Evolutionary conservation across 2,329 filamentous ascomycete species (phyloP).

Genomic region (Fusarium multiceps): DNA sequence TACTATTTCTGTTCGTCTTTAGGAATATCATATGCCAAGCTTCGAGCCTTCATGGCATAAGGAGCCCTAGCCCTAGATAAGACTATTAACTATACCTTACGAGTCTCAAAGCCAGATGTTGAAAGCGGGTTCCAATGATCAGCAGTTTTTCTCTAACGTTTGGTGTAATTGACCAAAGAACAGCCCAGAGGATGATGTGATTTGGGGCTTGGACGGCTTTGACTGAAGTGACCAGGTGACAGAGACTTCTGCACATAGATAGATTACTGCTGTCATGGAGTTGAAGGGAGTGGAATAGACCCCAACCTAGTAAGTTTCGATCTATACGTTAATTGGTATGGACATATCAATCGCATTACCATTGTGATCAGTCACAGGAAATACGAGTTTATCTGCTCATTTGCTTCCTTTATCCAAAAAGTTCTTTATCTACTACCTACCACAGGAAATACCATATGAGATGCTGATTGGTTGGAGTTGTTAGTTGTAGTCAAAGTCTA

Average conservation of each 20-base stretch:
- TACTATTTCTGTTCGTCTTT: neutral
- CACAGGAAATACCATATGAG: neutral
- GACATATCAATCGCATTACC: neutral
- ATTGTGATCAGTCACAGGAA: neutral
- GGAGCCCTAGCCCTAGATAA: conserved; percentile 12
- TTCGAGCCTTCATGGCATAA: neutral
- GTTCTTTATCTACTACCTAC: neutral
- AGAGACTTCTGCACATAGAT: neutral
- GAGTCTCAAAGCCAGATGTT: neutral
- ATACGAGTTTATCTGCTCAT: neutral
- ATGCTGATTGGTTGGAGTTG: neutral
- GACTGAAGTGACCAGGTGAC: neutral
- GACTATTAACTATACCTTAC: neutral
- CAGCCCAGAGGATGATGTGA: neutral
- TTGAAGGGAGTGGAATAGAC: neutral
- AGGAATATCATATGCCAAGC: neutral
- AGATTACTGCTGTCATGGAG: neutral
- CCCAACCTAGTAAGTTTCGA: neutral
- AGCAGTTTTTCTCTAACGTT: neutral
- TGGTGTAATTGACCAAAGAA: neutral
- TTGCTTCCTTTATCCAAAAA: neutral
- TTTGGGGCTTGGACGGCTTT: neutral
- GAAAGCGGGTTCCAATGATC: neutral
- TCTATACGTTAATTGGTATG: neutral
- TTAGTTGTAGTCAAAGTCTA: neutral